Evolutionary conservation across 495 filamentous ascomycete genomes (phyloP).

Genomic region (Podospora pseudocomata): DNA sequence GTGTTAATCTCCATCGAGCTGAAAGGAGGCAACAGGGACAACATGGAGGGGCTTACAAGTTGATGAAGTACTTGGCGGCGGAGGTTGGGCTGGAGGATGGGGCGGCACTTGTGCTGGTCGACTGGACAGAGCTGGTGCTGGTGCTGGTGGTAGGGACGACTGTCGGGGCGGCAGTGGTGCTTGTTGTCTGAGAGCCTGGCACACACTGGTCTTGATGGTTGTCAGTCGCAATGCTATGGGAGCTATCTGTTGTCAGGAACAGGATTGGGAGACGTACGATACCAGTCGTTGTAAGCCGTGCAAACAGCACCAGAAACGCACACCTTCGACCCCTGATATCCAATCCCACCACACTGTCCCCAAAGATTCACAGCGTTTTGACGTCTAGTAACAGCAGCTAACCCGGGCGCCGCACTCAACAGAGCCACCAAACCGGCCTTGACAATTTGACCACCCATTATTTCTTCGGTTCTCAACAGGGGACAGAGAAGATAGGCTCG

Average conservation of each 20-base stretch:
- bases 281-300: constrained; percentile 22
- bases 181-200: constrained; percentile 12
- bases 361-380: neutral
- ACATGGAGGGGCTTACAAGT: constrained; percentile 23
- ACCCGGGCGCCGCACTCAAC: constrained; percentile 14
- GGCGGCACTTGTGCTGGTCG: constrained; percentile 6
- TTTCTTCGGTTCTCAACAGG: neutral
- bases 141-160: neutral
- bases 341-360: constrained; percentile 24
- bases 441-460: constrained; percentile 13
- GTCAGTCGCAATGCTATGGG: neutral
- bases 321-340: constrained; percentile 15
- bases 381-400: constrained; percentile 3
- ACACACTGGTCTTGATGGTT: constrained; percentile 19
- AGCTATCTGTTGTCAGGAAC: neutral
- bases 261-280: constrained; percentile 14
- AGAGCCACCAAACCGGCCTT: constrained; percentile 11
- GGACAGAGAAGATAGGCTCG: neutral
- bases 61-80: constrained; percentile 32
- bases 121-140: constrained; percentile 4
- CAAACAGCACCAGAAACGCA: constrained; percentile 21
- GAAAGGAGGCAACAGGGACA: neutral
- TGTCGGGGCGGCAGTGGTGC: neutral
- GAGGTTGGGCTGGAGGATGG: constrained; percentile 6
- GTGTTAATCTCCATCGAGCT: neutral